Percentiles rank a stretch among this genome's conserved stretches.
Evolutionary conservation across 2,329 filamentous ascomycete genomes (phyloP).

Genomic region (Colletotrichum neosansevieriae): DNA sequence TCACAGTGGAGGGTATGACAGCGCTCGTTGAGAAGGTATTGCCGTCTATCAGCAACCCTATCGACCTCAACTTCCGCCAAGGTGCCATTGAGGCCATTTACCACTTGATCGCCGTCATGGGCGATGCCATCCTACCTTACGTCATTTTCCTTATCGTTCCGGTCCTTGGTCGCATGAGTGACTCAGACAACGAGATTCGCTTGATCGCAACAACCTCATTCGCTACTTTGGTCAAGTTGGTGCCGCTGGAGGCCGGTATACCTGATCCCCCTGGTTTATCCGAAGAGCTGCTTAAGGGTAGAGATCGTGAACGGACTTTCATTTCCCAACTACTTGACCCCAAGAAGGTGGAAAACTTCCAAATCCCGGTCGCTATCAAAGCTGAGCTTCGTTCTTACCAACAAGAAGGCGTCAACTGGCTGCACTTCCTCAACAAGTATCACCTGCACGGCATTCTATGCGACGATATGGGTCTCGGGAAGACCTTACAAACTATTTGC

Average conservation of each 20-base stretch:
- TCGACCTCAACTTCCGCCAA: conserved; percentile 90
- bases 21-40: conserved; percentile 93
- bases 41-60: conserved; percentile 89
- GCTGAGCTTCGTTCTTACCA: conserved; percentile 96
- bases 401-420: conserved; percentile 98
- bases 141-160: conserved; percentile 99
- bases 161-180: conserved; percentile 96
- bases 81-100: conserved; percentile 96
- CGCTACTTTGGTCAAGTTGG: conserved; percentile 95
- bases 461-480: conserved; percentile 98
- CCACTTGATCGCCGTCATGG: conserved; percentile 98
- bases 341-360: conserved; percentile 94
- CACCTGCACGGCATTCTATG: conserved; percentile 98
- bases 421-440: conserved; percentile 97
- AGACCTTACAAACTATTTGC: conserved; percentile 96
- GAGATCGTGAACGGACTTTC: conserved; percentile 95
- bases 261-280: conserved; percentile 95
- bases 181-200: conserved; percentile 95
- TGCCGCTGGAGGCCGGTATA: conserved; percentile 96
- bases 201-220: conserved; percentile 97
- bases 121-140: conserved; percentile 93
- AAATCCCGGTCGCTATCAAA: conserved; percentile 96
- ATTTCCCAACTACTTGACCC: conserved; percentile 96
- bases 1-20: conserved; percentile 95
- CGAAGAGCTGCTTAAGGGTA: conserved; percentile 85